Conservation (phyloP, 2,329 filamentous ascomycete genomes). For the Botrytis porri region DNA sequence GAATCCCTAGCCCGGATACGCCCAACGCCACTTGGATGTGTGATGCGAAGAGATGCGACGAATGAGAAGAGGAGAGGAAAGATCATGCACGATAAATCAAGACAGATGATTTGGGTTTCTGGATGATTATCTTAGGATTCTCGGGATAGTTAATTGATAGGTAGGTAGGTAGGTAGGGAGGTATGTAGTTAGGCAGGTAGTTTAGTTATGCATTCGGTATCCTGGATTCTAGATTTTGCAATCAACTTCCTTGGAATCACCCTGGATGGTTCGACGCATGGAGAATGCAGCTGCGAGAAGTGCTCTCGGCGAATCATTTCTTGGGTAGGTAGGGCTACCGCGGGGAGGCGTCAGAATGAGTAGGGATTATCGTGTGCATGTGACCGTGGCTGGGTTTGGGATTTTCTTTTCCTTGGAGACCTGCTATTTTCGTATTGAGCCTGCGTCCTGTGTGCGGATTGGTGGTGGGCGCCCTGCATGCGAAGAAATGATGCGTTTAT, state of each 20-base stretch:
- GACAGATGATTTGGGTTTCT: not conserved
- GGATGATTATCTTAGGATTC: no score
- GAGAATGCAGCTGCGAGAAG: not conserved
- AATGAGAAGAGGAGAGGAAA: not conserved
- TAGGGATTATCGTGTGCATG: not conserved
- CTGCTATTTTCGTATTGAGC: not conserved
- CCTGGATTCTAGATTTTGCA: not conserved
- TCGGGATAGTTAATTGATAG: not conserved
- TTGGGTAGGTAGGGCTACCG: not conserved
- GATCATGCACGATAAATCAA: not conserved
- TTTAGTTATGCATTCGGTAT: no score
- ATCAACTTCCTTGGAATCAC: constrained; percentile 10
- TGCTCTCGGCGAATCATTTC: not conserved
- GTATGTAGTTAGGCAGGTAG: no score
- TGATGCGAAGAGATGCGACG: not conserved
- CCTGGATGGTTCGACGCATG: not conserved
- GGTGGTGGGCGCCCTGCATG: not conserved
- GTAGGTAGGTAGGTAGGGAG: no score
- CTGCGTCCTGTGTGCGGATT: not conserved
- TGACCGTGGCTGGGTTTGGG: not conserved
- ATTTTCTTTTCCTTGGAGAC: constrained; percentile 1
- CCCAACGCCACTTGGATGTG: constrained; percentile 3
- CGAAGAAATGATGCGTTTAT: not conserved
- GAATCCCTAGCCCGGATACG: not conserved
- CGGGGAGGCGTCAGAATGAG: not conserved